Conservation (phyloP, 345 rosid species). For the Gossypium sturtianum region DNA sequence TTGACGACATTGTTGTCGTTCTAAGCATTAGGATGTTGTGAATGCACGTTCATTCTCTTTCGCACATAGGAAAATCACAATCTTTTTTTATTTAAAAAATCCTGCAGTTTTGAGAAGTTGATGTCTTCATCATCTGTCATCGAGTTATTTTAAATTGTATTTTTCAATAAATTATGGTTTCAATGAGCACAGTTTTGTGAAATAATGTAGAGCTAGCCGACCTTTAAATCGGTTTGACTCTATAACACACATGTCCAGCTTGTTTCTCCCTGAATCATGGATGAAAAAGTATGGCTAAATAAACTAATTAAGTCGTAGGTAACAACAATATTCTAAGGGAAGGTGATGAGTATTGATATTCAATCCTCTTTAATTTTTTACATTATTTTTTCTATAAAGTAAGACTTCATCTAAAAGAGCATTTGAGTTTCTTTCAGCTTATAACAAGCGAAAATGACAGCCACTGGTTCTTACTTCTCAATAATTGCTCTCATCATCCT, state of each 20-base stretch:
- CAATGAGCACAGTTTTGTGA: background rate
- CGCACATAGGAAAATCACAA: background rate
- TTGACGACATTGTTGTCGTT: background rate
- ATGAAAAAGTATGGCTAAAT: background rate
- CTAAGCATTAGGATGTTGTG: background rate
- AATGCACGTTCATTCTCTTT: background rate
- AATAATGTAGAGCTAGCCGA: too few relatives aligned
- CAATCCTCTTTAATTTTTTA: background rate
- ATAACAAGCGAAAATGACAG: slow-evolving; percentile 2
- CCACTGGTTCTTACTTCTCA: background rate
- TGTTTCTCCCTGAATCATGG: background rate
- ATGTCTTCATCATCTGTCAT: too few relatives aligned
- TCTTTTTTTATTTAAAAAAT: background rate
- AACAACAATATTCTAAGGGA: too few relatives aligned
- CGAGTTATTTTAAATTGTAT: background rate
- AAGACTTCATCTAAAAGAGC: background rate
- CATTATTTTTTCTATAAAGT: background rate
- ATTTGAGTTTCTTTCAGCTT: background rate
- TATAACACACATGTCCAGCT: background rate
- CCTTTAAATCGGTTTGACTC: too few relatives aligned
- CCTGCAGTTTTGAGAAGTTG: too few relatives aligned
- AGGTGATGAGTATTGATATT: background rate
- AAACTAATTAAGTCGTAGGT: too few relatives aligned
- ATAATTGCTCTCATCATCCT: slow-evolving; percentile 5
- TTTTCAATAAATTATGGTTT: background rate